Conservation (phyloP, 2,329 filamentous ascomycete genomes). For the Tympanopsis confertula region DNA sequence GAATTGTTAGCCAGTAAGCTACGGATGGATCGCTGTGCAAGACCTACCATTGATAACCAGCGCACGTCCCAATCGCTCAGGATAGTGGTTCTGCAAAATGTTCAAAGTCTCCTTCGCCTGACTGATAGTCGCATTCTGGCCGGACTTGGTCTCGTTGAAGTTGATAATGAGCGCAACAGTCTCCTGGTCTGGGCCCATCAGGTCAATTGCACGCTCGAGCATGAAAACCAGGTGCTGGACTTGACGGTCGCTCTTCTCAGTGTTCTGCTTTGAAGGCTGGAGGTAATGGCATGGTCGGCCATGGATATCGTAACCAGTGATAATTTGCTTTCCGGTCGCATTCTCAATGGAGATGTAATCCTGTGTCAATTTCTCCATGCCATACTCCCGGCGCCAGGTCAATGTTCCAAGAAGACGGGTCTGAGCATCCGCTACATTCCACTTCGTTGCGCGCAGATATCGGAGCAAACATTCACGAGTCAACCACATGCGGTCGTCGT, state of each 20-base stretch:
- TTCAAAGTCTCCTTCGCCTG: conserved; percentile 52
- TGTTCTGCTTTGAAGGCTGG: conserved; percentile 60
- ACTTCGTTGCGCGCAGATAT: conserved; percentile 63
- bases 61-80: conserved; percentile 58
- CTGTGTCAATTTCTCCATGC: conserved; percentile 43
- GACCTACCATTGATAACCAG: conserved; percentile 52
- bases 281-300: conserved; percentile 60
- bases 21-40: not conserved
- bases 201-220: conserved; percentile 57
- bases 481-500: conserved; percentile 59
- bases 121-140: conserved; percentile 37
- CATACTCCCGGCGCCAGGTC: conserved; percentile 60
- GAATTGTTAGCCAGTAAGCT: not conserved
- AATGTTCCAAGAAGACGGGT: conserved; percentile 55
- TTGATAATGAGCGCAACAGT: conserved; percentile 56
- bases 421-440: conserved; percentile 41
- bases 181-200: conserved; percentile 58
- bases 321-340: conserved; percentile 61
- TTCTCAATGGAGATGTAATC: conserved; percentile 63
- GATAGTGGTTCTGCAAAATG: conserved; percentile 64
- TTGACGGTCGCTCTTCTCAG: conserved; percentile 54
- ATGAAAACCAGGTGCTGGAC: conserved; percentile 64
- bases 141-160: conserved; percentile 50
- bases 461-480: conserved; percentile 62
- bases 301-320: conserved; percentile 58